phyloP scores from a whole-genome alignment of 345 rosid genomes.

The Hibiscus tridactylites region DNA sequence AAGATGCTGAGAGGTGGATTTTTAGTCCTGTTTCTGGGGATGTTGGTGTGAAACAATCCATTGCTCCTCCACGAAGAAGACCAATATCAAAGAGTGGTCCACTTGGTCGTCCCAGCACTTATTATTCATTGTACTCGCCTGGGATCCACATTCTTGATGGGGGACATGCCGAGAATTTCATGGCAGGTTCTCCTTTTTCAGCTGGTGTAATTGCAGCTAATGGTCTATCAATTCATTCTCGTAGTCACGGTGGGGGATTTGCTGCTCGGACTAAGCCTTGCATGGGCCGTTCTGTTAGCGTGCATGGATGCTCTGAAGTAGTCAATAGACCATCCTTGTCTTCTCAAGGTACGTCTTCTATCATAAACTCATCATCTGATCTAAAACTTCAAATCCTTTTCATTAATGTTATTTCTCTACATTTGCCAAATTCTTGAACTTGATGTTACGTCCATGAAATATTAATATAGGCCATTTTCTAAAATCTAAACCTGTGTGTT shows the following conservation, averaged over 20 bases:
- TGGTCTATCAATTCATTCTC: conserved; percentile 32
- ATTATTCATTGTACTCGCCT: conserved; percentile 65
- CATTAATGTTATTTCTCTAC: neutral
- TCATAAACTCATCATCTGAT: neutral
- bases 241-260: conserved; percentile 26
- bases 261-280: conserved; percentile 41
- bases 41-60: conserved; percentile 39
- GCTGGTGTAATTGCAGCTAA: conserved; percentile 55
- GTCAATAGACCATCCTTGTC: conserved; percentile 28
- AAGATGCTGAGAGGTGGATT: conserved; percentile 99
- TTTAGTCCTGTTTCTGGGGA: conserved; percentile 80
- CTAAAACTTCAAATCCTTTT: neutral
- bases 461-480: neutral
- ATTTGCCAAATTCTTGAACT: neutral
- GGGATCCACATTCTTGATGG: conserved; percentile 56
- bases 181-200: conserved; percentile 63
- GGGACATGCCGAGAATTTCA: conserved; percentile 35
- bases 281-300: conserved; percentile 85
- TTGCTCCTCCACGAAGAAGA: conserved; percentile 41
- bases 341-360: conserved; percentile 34
- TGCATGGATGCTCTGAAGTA: conserved; percentile 81
- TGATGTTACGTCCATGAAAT: neutral
- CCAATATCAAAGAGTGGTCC: conserved; percentile 98
- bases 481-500: neutral
- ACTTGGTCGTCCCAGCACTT: conserved; percentile 81